Evolutionary conservation across 768 basidiomycete genomes (phyloP).

Genomic region (Lactarius vividus): DNA sequence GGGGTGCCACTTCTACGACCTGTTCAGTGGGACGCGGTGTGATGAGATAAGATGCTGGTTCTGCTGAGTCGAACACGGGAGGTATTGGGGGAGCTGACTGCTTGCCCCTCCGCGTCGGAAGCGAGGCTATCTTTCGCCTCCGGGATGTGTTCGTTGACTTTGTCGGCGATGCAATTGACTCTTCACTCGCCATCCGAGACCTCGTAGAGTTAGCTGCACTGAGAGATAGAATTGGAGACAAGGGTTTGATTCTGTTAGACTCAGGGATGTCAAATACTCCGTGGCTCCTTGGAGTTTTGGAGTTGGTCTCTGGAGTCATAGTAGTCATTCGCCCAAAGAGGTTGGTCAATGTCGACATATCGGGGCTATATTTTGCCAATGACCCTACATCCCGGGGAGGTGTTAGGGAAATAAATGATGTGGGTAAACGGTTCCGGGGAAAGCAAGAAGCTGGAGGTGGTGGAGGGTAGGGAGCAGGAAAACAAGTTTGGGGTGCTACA

Average conservation of each 20-base stretch:
- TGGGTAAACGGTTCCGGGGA: background rate
- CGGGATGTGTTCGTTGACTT: background rate
- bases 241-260: background rate
- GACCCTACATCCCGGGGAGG: no score
- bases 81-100: background rate
- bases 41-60: background rate
- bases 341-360: background rate
- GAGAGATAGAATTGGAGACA: background rate
- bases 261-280: background rate
- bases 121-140: constrained; percentile 15
- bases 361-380: background rate
- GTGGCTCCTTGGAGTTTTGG: background rate
- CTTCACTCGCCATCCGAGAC: background rate
- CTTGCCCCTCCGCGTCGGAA: constrained; percentile 4
- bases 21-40: no score
- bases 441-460: background rate
- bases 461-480: constrained; percentile 13
- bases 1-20: background rate
- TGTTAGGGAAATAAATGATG: background rate
- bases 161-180: background rate
- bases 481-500: background rate
- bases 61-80: background rate
- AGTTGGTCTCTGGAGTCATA: background rate
- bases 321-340: constrained; percentile 4
- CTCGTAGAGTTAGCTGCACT: background rate